Conservation (phyloP, 768 basidiomycete species). For the Rhizopogon vinicolor region DNA sequence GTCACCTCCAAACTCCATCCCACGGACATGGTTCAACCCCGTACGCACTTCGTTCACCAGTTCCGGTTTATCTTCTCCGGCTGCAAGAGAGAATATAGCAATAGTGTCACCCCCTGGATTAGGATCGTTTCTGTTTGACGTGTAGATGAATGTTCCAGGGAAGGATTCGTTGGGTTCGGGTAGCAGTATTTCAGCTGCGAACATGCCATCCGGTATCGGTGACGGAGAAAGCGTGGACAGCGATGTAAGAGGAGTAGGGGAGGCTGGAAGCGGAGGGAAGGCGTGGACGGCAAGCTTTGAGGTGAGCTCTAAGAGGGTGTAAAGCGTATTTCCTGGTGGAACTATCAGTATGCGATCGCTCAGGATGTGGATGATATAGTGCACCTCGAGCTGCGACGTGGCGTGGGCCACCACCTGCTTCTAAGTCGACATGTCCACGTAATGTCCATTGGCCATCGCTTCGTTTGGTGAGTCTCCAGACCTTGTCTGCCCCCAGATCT, state of each 20-base stretch:
- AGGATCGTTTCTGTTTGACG: conserved; percentile 74
- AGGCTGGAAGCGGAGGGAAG: conserved; percentile 38
- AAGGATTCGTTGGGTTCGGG: conserved; percentile 47
- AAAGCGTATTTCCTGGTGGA: conserved; percentile 52
- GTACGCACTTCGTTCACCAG: conserved; percentile 62
- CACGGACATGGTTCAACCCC: conserved; percentile 66
- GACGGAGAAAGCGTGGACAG: conserved; percentile 45
- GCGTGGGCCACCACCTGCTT: conserved; percentile 63
- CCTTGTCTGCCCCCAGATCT: conserved; percentile 71
- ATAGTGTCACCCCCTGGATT: conserved; percentile 67
- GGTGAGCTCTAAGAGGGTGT: conserved; percentile 64
- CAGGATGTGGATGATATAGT: conserved; percentile 11
- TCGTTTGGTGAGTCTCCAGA: conserved; percentile 50
- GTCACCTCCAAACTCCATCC: conserved; percentile 60
- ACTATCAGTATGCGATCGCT: not conserved
- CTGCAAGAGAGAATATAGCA: conserved; percentile 57
- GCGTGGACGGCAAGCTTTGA: conserved; percentile 53
- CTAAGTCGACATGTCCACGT: conserved; percentile 41
- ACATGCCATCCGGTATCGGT: conserved; percentile 44
- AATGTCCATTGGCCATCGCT: conserved; percentile 43
- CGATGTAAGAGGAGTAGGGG: conserved; percentile 34
- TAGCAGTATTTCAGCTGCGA: conserved; percentile 67
- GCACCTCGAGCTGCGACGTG: conserved; percentile 63
- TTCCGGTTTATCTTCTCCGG: conserved; percentile 37
- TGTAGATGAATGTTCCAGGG: conserved; percentile 58